Evolutionary conservation across 2,329 filamentous ascomycete species (phyloP).

Genomic region (Penicillium corylophilum): DNA sequence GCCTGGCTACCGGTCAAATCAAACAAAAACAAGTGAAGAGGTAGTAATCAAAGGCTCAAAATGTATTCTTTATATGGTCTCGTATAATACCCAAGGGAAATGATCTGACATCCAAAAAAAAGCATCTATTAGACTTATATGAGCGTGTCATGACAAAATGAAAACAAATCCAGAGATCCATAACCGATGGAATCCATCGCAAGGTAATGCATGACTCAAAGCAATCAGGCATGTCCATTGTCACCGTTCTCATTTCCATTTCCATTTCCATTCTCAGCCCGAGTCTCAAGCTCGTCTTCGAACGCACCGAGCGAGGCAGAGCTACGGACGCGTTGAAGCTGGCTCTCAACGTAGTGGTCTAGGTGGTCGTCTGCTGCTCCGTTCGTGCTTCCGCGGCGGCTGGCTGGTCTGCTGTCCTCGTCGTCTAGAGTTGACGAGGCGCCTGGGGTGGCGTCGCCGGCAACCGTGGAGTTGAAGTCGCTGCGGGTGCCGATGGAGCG

Average conservation of each 20-base stretch:
- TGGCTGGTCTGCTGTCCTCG: slow-evolving; percentile 30
- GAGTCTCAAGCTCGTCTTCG: slow-evolving; percentile 63
- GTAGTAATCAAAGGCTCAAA: neutral
- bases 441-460: slow-evolving; percentile 28
- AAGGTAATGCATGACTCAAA: neutral
- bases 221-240: neutral
- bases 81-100: neutral
- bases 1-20: too few species aligned
- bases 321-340: slow-evolving; percentile 71
- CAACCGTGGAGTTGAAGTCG: slow-evolving; percentile 63
- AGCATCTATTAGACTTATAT: neutral
- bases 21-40: too few species aligned
- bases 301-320: slow-evolving; percentile 51
- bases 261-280: slow-evolving; percentile 45
- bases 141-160: neutral
- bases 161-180: neutral
- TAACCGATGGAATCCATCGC: neutral
- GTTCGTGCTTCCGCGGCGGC: slow-evolving; percentile 44
- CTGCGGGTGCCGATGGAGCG: slow-evolving; percentile 82
- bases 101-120: neutral
- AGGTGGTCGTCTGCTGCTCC: slow-evolving; percentile 66
- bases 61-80: neutral
- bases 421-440: slow-evolving; percentile 37
- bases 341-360: slow-evolving; percentile 76
- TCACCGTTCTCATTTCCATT: neutral